Percentiles rank a stretch among this genome's conserved stretches.
phyloP scores from a whole-genome alignment of 164 flowering plant genomes.

The Vitis rupestris region DNA sequence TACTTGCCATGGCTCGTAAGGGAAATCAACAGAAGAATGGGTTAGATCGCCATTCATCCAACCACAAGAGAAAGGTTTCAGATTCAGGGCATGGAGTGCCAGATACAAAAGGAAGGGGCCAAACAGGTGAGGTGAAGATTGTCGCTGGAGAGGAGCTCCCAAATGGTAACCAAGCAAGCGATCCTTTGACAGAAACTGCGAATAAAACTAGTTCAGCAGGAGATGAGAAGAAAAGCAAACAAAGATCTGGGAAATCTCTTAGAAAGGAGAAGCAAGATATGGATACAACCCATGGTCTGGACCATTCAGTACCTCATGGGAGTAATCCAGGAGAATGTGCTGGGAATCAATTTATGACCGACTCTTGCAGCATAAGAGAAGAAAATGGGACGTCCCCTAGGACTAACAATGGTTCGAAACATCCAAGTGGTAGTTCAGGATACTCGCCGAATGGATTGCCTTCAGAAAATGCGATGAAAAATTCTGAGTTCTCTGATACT shows the following conservation, averaged over 20 bases:
- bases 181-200: slow-evolving; percentile 14
- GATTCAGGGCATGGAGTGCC: slow-evolving; percentile 28
- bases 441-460: slow-evolving; percentile 22
- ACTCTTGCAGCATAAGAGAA: slow-evolving; percentile 25
- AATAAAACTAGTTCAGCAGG: slow-evolving; percentile 16
- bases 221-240: slow-evolving; percentile 37
- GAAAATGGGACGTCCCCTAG: slow-evolving; percentile 18
- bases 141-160: slow-evolving; percentile 35
- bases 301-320: slow-evolving; percentile 17
- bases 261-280: slow-evolving; percentile 32
- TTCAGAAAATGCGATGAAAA: slow-evolving; percentile 24
- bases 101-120: slow-evolving; percentile 26
- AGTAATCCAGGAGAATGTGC: slow-evolving; percentile 19
- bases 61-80: slow-evolving; percentile 38
- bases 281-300: slow-evolving; percentile 20
- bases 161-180: slow-evolving; percentile 27
- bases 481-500: slow-evolving; percentile 26
- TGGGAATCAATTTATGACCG: slow-evolving; percentile 19
- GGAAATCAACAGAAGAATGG: slow-evolving; percentile 68
- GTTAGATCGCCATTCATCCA: slow-evolving; percentile 35
- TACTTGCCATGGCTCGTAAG: slow-evolving; percentile 62
- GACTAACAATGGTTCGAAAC: slow-evolving; percentile 11
- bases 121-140: slow-evolving; percentile 29
- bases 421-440: slow-evolving; percentile 14
- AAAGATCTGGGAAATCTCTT: slow-evolving; percentile 25